These are phyloP conservation scores for Skeletonema tropicum DNA, from an alignment of 108 stramenopile genomes.

Conservation along the genomic window DNA sequence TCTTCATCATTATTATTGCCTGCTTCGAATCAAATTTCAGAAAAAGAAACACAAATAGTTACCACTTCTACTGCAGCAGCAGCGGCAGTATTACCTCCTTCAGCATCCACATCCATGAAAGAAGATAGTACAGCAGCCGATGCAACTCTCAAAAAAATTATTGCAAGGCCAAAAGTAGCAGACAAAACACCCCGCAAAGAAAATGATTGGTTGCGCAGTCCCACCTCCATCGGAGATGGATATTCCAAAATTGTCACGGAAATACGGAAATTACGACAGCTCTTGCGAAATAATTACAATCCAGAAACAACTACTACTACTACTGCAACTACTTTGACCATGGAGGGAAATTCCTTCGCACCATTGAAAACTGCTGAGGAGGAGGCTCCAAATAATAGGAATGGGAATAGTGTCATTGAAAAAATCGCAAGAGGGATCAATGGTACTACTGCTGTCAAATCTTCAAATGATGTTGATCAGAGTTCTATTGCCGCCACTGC, in stretches of 20 bases:
- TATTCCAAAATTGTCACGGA: conserved; percentile 1
- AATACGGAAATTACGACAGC: neutral
- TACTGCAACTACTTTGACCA: too few species aligned
- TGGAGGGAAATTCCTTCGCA: neutral
- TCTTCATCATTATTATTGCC: neutral
- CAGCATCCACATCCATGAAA: neutral
- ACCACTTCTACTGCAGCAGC: neutral
- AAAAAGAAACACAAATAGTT: neutral
- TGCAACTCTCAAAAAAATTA: neutral
- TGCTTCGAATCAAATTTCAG: neutral
- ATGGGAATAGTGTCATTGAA: neutral
- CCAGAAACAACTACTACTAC: too few species aligned
- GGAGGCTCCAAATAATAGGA: neutral
- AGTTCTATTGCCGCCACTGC: neutral
- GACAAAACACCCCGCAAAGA: conserved; percentile 2
- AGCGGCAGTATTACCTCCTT: neutral
- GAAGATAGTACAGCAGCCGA: neutral
- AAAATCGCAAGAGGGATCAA: neutral
- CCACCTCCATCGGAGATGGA: conserved; percentile 1
- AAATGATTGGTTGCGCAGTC: conserved; percentile 4
- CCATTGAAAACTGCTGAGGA: neutral
- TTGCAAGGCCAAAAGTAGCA: neutral
- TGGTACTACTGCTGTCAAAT: neutral
- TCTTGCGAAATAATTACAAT: neutral
- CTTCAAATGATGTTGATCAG: neutral